Conservation (phyloP, 2,329 filamentous ascomycete species). For the Juglanconis oblonga region DNA sequence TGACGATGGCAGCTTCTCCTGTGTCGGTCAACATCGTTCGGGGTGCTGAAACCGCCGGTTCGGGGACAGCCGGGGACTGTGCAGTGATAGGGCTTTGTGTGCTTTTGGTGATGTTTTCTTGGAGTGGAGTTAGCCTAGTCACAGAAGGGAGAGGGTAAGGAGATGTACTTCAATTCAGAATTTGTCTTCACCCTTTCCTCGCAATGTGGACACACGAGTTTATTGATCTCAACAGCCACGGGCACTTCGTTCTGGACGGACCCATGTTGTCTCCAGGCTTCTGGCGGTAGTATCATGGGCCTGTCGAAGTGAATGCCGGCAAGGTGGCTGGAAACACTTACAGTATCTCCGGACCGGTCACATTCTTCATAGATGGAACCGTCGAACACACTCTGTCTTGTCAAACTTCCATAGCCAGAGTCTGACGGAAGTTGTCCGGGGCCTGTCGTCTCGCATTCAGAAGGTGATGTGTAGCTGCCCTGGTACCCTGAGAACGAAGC, state of each 20-base stretch:
- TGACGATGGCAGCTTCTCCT: constrained; percentile 65
- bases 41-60: constrained; percentile 69
- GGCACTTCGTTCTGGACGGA: background rate
- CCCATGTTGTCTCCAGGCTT: constrained; percentile 12
- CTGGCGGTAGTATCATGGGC: background rate
- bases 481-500: constrained; percentile 5
- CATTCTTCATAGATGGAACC: constrained; percentile 42
- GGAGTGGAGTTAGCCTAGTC: constrained; percentile 12
- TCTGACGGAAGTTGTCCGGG: constrained; percentile 34
- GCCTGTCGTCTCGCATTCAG: constrained; percentile 27
- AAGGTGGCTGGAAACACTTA: constrained; percentile 35
- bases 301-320: constrained; percentile 26
- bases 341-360: constrained; percentile 37
- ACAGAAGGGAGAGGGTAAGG: background rate
- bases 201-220: constrained; percentile 39
- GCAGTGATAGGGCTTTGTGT: constrained; percentile 67
- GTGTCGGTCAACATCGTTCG: constrained; percentile 80
- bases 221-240: background rate
- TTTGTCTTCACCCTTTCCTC: constrained; percentile 42
- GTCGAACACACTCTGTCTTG: constrained; percentile 41
- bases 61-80: constrained; percentile 53
- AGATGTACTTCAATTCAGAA: constrained; percentile 53
- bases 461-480: constrained; percentile 1
- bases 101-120: constrained; percentile 74
- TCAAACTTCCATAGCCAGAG: constrained; percentile 45